Evolutionary conservation across 2,329 filamentous ascomycete genomes (phyloP).

Genomic region (Parastagonospora nodorum): DNA sequence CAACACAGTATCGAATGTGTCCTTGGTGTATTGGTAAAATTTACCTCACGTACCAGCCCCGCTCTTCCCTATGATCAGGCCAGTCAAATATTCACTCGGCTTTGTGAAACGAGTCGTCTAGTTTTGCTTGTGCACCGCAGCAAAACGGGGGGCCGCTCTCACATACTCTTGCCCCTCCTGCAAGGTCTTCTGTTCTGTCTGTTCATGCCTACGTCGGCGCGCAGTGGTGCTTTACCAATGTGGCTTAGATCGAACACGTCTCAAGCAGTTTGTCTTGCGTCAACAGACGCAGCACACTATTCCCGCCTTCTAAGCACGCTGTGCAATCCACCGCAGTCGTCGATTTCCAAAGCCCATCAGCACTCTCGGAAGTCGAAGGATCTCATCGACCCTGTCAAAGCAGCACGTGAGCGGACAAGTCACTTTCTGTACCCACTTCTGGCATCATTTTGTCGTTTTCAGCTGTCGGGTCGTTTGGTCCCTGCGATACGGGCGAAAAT

Average conservation of each 20-base stretch:
- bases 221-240: conserved; percentile 30
- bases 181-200: conserved; percentile 61
- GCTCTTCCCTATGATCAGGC: conserved; percentile 28
- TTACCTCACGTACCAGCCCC: conserved; percentile 40
- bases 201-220: conserved; percentile 53
- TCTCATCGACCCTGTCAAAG: conserved; percentile 64
- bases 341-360: conserved; percentile 53
- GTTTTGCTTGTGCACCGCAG: conserved; percentile 63
- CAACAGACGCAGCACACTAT: conserved; percentile 56
- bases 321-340: conserved; percentile 64
- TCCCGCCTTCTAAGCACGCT: conserved; percentile 63
- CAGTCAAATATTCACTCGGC: conserved; percentile 56
- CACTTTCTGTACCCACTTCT: conserved; percentile 64
- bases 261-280: conserved; percentile 32
- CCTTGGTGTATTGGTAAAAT: conserved; percentile 42
- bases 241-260: conserved; percentile 33
- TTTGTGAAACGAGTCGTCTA: conserved; percentile 59
- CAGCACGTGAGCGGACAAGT: conserved; percentile 61
- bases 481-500: conserved; percentile 61
- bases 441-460: conserved; percentile 60
- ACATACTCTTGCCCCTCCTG: conserved; percentile 61
- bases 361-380: conserved; percentile 35
- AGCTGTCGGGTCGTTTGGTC: conserved; percentile 55
- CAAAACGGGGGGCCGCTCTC: conserved; percentile 64
- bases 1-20: conserved; percentile 52